Evolutionary conservation across 495 filamentous ascomycete genomes (phyloP).

Genomic region (Evernia prunastri): DNA sequence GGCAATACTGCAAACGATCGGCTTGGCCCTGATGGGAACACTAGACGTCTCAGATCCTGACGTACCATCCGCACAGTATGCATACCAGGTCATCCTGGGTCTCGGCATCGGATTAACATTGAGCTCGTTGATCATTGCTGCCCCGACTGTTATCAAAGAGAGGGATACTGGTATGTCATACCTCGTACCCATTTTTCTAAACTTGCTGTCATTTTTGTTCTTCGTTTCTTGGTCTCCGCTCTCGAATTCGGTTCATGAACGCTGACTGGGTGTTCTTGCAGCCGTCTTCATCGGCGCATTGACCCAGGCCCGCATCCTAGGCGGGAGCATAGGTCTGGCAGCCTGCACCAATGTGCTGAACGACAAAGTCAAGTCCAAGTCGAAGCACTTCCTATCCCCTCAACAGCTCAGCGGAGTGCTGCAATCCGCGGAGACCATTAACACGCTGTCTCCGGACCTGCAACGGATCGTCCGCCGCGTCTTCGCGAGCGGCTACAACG

Average conservation of each 20-base stretch:
- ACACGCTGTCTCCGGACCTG: slow-evolving; percentile 11
- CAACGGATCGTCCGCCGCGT: slow-evolving; percentile 23
- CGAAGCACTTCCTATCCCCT: slow-evolving; percentile 2
- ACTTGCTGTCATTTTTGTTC: not conserved
- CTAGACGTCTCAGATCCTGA: slow-evolving; percentile 25
- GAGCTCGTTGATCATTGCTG: slow-evolving; percentile 45
- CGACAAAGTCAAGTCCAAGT: slow-evolving; percentile 22
- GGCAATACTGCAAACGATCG: slow-evolving; percentile 40
- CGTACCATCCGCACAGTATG: slow-evolving; percentile 37
- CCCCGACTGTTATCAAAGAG: slow-evolving; percentile 39
- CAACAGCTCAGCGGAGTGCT: slow-evolving; percentile 23
- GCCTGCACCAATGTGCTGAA: slow-evolving; percentile 28
- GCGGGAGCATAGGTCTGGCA: slow-evolving; percentile 31
- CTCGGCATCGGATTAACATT: slow-evolving; percentile 47
- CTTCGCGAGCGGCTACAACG: slow-evolving; percentile 29
- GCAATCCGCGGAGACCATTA: slow-evolving; percentile 17
- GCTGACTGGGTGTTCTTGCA: not conserved
- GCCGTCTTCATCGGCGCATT: slow-evolving; percentile 27
- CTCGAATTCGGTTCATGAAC: no score
- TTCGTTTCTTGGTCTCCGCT: no score
- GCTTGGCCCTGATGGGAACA: slow-evolving; percentile 42
- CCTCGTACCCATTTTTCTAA: not conserved
- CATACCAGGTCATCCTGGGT: slow-evolving; percentile 49
- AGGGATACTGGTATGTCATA: slow-evolving; percentile 24
- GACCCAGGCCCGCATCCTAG: slow-evolving; percentile 26